These are phyloP conservation scores for Cetraspora pellucida DNA, from an alignment of 192 early-diverging fungal genomes.

Conservation along the genomic window DNA sequence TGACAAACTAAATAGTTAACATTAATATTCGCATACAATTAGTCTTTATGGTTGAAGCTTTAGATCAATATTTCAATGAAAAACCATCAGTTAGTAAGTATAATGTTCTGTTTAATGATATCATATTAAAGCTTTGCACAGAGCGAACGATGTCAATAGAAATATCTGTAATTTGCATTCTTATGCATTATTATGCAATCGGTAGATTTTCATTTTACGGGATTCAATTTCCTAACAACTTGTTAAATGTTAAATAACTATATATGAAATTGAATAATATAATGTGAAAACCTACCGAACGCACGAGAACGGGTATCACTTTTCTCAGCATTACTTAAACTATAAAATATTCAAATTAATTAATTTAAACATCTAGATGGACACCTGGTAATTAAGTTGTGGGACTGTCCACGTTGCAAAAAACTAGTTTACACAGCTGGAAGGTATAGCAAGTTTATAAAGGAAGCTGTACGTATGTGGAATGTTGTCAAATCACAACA, in stretches of 20 bases:
- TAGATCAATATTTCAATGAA: constrained; percentile 39
- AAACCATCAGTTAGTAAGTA: constrained; percentile 35
- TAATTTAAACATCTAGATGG: constrained; percentile 18
- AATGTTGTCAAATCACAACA: constrained; percentile 36
- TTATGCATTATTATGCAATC: too few relatives aligned
- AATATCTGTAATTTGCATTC: too few relatives aligned
- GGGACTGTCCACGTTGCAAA: constrained; percentile 45
- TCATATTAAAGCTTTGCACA: not conserved
- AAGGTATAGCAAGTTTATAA: constrained; percentile 41
- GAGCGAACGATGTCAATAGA: too few relatives aligned
- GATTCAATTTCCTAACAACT: too few relatives aligned
- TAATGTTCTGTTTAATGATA: not conserved
- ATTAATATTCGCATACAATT: too few relatives aligned
- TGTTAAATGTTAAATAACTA: too few relatives aligned
- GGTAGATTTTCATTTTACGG: too few relatives aligned
- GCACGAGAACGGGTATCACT: too few relatives aligned
- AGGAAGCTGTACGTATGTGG: constrained; percentile 36
- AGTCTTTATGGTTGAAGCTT: constrained; percentile 35
- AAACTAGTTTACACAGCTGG: constrained; percentile 34
- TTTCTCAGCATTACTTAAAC: too few relatives aligned
- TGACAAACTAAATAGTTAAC: too few relatives aligned
- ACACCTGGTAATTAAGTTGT: constrained; percentile 41
- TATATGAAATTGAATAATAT: too few relatives aligned
- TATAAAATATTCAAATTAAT: not conserved
- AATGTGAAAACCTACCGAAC: too few relatives aligned